Conservation (phyloP, 108 stramenopile species). For the Conticribra guillardii region DNA sequence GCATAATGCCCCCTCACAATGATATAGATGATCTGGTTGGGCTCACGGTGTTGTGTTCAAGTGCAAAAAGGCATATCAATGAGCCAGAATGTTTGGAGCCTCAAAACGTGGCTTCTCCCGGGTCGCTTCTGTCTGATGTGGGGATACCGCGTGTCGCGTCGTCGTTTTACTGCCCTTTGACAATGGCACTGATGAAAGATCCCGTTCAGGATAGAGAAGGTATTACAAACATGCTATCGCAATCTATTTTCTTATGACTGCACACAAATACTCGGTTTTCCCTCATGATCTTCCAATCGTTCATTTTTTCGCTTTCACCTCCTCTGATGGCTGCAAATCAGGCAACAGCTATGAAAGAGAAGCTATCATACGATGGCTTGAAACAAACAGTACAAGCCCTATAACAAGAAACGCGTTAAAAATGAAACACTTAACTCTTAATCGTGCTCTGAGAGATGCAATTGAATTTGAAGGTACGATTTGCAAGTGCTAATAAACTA, state of each 20-base stretch:
- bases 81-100: too few species aligned
- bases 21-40: too few species aligned
- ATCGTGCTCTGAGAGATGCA: conserved; percentile 22
- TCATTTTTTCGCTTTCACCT: not conserved
- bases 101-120: too few species aligned
- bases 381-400: conserved; percentile 14
- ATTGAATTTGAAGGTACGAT: conserved; percentile 28
- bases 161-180: conserved; percentile 35
- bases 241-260: not conserved
- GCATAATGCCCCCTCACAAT: too few species aligned
- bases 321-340: not conserved
- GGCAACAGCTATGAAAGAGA: conserved; percentile 23
- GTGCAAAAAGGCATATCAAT: too few species aligned
- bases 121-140: too few species aligned
- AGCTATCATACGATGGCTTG: conserved; percentile 27
- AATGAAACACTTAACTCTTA: conserved; percentile 16
- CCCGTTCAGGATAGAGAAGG: conserved; percentile 43
- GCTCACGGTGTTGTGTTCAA: too few species aligned
- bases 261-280: too few species aligned
- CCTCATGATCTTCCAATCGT: not conserved
- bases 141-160: conserved; percentile 1
- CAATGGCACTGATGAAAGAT: conserved; percentile 29
- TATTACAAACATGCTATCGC: not conserved
- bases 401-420: conserved; percentile 24
- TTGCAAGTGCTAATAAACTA: not conserved